Conservation (phyloP, 148 eudicot genomes). For the Rhododendron griersonianum region DNA sequence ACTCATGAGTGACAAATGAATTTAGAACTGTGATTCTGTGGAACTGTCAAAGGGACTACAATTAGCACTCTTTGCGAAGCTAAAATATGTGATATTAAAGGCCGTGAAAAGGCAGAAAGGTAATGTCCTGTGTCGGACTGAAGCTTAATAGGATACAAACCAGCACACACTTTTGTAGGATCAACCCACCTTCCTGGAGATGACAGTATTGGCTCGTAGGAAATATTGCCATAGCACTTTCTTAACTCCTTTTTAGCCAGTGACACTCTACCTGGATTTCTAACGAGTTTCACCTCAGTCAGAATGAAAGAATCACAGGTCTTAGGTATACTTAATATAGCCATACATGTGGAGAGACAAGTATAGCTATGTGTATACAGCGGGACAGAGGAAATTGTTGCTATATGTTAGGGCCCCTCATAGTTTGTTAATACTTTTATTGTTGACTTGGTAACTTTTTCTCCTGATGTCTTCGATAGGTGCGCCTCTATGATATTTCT, state of each 20-base stretch:
- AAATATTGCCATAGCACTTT: neutral
- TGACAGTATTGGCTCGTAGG: neutral
- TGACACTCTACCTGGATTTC: neutral
- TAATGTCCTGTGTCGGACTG: neutral
- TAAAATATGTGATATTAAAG: neutral
- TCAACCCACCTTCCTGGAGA: neutral
- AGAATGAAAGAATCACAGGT: neutral
- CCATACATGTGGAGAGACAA: neutral
- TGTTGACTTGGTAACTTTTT: conserved; percentile 4
- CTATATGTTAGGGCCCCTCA: no score
- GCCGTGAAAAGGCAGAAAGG: neutral
- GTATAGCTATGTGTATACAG: neutral
- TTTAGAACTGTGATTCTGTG: neutral
- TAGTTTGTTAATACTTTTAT: neutral
- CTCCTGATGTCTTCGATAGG: conserved; percentile 35
- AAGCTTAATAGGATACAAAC: neutral
- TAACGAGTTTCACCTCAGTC: neutral
- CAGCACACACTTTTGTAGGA: neutral
- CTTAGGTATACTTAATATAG: neutral
- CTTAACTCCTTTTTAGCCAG: neutral
- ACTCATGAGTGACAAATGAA: neutral
- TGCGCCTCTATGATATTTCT: conserved; percentile 87
- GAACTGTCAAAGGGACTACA: neutral
- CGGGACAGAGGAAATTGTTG: neutral
- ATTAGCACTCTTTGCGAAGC: neutral